Conservation (phyloP, 306 rosid genomes). For the Crotalaria pallida region DNA sequence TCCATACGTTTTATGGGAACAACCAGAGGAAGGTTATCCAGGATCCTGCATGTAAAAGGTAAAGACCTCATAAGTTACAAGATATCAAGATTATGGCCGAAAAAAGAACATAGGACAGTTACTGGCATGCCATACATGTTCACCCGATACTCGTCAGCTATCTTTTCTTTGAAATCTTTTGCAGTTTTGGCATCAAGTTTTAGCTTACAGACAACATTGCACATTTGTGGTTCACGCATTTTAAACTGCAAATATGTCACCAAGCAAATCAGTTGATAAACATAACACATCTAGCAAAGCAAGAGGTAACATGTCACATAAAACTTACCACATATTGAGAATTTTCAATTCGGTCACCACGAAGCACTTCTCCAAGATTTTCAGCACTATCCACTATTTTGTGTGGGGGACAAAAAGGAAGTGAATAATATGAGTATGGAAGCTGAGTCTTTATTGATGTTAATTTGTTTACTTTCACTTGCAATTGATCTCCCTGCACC, state of each 20-base stretch:
- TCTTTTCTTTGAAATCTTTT: slow-evolving; percentile 38
- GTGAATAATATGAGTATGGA: slow-evolving; percentile 24
- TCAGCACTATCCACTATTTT: slow-evolving; percentile 86
- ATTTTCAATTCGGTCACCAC: slow-evolving; percentile 97
- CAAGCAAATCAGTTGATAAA: slow-evolving; percentile 20
- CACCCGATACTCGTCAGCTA: slow-evolving; percentile 90
- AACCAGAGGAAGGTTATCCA: slow-evolving; percentile 93
- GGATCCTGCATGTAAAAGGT: slow-evolving; percentile 56
- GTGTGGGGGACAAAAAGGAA: slow-evolving; percentile 59
- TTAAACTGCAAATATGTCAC: slow-evolving; percentile 59
- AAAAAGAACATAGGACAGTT: neutral
- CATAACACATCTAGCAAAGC: neutral
- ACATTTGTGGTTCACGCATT: slow-evolving; percentile 94
- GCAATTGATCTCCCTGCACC: slow-evolving; percentile 81
- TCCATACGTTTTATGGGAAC: neutral
- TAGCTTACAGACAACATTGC: slow-evolving; percentile 53
- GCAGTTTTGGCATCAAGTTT: slow-evolving; percentile 59
- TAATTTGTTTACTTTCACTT: slow-evolving; percentile 94
- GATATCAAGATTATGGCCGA: neutral
- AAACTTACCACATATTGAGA: slow-evolving; percentile 72
- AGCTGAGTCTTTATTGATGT: slow-evolving; percentile 93
- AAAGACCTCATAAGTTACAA: slow-evolving; percentile 7
- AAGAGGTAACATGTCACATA: neutral
- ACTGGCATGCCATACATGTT: slow-evolving; percentile 63
- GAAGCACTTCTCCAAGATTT: slow-evolving; percentile 97